Evolutionary conservation across 495 filamentous ascomycete genomes (phyloP).

Genomic region (Annulohypoxylon stygium): DNA sequence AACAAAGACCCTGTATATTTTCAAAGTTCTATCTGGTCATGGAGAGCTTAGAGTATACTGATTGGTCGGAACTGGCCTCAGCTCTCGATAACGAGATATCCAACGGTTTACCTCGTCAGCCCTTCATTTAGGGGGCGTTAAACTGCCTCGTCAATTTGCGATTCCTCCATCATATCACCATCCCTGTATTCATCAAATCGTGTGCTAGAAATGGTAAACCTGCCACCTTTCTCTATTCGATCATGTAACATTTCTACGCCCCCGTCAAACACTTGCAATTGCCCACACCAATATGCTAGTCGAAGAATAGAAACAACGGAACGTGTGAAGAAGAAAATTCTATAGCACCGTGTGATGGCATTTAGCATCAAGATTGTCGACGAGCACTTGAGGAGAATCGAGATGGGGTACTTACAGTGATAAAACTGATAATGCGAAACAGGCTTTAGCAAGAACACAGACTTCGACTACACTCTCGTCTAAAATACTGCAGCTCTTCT

Average conservation of each 20-base stretch:
- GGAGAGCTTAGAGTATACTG: background rate
- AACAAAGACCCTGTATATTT: background rate
- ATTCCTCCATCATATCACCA: slow-evolving; percentile 5
- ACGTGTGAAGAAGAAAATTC: slow-evolving; percentile 34
- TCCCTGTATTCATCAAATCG: slow-evolving; percentile 1
- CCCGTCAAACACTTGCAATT: slow-evolving; percentile 27
- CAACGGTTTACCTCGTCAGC: background rate
- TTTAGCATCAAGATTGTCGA: background rate
- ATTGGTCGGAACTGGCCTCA: background rate
- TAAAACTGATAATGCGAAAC: slow-evolving; percentile 38
- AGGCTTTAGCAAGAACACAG: slow-evolving; percentile 42
- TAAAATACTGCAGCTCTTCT: slow-evolving; percentile 25
- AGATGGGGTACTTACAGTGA: slow-evolving; percentile 38
- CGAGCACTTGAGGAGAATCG: slow-evolving; percentile 1
- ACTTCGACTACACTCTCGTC: background rate
- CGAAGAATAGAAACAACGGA: slow-evolving; percentile 28
- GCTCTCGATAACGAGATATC: background rate
- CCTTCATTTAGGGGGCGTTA: background rate
- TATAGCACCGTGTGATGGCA: background rate
- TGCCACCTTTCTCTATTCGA: background rate
- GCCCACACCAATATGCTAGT: slow-evolving; percentile 44
- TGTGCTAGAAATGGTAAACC: background rate
- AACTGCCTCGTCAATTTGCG: background rate
- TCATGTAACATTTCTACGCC: slow-evolving; percentile 3
- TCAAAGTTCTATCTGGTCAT: background rate